A percentile compares a stretch with the other conserved stretches of the same genome.
phyloP scores from a whole-genome alignment of 306 rosid species.

The Herpetospermum pedunculosum region DNA sequence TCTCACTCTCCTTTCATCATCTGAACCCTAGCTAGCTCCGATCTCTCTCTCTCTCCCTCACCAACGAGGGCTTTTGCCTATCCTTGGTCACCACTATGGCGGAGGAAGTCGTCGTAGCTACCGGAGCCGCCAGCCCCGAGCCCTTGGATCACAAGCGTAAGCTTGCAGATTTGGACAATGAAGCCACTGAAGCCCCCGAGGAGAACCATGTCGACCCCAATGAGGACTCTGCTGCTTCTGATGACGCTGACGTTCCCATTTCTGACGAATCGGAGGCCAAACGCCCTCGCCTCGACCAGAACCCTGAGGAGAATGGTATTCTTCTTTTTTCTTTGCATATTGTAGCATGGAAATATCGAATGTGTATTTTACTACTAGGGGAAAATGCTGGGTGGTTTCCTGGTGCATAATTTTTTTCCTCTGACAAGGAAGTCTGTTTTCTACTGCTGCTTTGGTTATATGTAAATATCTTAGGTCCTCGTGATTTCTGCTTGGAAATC shows the following conservation, averaged over 20 bases:
- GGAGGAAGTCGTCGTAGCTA: constrained; percentile 49
- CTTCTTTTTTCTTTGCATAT: not conserved
- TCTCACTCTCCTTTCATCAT: not conserved
- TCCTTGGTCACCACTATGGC: constrained; percentile 34
- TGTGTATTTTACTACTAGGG: not conserved
- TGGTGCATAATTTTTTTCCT: not conserved
- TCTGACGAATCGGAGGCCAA: constrained; percentile 46
- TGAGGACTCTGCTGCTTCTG: constrained; percentile 13
- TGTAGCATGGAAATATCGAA: not conserved
- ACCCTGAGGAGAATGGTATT: constrained; percentile 36
- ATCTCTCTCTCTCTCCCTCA: too few species aligned
- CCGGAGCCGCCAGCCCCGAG: constrained; percentile 28
- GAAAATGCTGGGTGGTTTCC: not conserved
- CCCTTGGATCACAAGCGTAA: constrained; percentile 75
- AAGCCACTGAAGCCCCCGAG: constrained; percentile 22
- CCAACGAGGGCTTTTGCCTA: not conserved
- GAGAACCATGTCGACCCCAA: constrained; percentile 18
- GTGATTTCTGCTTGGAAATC: not conserved
- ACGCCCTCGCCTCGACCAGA: constrained; percentile 61
- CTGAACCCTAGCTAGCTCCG: constrained; percentile 1
- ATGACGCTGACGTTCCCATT: not conserved
- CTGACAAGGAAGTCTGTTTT: not conserved
- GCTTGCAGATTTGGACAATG: constrained; percentile 61
- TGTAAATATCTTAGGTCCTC: not conserved
- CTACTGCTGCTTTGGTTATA: not conserved